Evolutionary conservation across 495 filamentous ascomycete species (phyloP), one percentile per base, ranked within the genome.

Genomic region (Penicillium coprophilum): DNA sequence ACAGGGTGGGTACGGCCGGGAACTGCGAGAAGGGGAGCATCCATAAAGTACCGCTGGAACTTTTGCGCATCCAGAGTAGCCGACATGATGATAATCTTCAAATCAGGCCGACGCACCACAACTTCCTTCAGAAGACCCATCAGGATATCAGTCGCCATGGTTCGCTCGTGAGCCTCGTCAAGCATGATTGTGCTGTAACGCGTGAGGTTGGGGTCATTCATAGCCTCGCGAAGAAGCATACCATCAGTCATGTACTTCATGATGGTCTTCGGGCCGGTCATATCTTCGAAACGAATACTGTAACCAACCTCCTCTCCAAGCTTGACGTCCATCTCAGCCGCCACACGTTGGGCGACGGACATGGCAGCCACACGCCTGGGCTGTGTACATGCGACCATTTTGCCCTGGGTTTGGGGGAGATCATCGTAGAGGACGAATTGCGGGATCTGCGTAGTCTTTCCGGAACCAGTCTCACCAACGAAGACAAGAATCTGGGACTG

Each of bases 191-290:
- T 94, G 79, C 92, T 93, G 76, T 99, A 99, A 11, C 92, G 87
- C 19, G 83, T 83, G 61, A 99, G 80, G 61, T 93, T 80, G 73
- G 91, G 87, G 71, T 99, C 95, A 75, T 96, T 86, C 95, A 99
- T 99, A 31, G 95, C 92, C 77, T 99, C 95, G 60, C 95, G 81
- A 67, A 97, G 77, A 61, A 99, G 84, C 94, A 97, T 97, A 85
- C 95, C 95, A 70, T 99, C 95, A 28, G 95, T 99, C 95, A 99
- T 97, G 77, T 99, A 99, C 77, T 97, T 99, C 46, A 99, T 77
- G 38, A 97, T 82, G 9, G 95, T 99, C 73, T 90, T 96, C 51
- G 84, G 81, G 41, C 90, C 81, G 0, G 95, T 97, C 74, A 86
- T 90, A 71, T 99, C 94, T 71, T 97, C 95, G 74, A 99, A 99